Conservation (phyloP, 1,284 basidiomycete species). For the Grifola frondosa region DNA sequence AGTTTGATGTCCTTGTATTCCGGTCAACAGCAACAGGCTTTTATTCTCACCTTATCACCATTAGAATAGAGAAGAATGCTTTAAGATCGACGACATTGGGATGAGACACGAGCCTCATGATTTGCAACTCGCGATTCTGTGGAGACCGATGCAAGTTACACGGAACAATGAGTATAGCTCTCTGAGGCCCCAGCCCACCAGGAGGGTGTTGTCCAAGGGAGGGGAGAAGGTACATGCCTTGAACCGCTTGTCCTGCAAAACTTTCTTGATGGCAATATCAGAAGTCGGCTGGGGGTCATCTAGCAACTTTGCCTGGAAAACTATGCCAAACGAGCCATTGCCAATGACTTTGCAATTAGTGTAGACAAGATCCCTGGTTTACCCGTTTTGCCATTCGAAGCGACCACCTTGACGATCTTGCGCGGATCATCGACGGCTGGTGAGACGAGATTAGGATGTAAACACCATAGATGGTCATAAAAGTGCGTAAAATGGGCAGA, state of each 20-base stretch:
- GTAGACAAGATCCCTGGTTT: conserved; percentile 88
- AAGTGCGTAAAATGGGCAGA: conserved; percentile 20
- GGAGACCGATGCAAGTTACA: no score
- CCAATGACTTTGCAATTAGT: conserved; percentile 98
- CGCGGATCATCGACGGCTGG: conserved; percentile 90
- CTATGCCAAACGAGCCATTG: conserved; percentile 98
- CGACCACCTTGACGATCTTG: conserved; percentile 92
- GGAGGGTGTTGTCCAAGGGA: no score
- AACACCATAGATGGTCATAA: conserved; percentile 16
- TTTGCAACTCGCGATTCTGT: conserved; percentile 99
- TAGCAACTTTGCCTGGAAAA: conserved; percentile 85
- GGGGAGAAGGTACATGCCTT: conserved; percentile 65
- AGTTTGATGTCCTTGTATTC: conserved; percentile 11
- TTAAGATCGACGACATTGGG: conserved; percentile 98
- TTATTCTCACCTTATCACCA: conserved; percentile 86
- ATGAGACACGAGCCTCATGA: conserved; percentile 97
- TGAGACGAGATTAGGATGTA: conserved; percentile 13
- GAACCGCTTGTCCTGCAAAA: conserved; percentile 99
- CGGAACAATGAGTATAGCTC: no score
- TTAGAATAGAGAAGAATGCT: conserved; percentile 99
- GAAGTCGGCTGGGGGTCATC: conserved; percentile 62
- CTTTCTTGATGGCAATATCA: conserved; percentile 99
- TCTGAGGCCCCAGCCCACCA: no score
- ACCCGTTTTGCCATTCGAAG: conserved; percentile 92
- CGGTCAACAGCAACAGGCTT: conserved; percentile 2